Evolutionary conservation across 805 yeast genomes (phyloP), one percentile per base, ranked within the genome.

Genomic region (Saccharomyces jurei): DNA sequence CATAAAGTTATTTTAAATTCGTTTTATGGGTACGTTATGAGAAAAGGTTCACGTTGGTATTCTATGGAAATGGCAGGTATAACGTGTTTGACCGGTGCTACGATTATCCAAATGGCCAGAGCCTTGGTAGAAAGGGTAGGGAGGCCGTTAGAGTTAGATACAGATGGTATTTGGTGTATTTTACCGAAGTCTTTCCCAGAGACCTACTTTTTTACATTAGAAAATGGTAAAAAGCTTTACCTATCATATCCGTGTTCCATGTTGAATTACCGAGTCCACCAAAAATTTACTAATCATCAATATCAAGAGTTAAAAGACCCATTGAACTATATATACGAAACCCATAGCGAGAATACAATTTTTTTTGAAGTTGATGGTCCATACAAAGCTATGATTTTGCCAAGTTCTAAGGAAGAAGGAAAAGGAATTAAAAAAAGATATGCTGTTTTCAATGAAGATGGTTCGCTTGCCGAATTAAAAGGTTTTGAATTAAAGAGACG

Each of bases 61-160:
- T 94, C 99, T 0, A 90, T 94, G 94, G 99, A 94, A 70, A 94
- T 95, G 99, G 99, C 99, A 0, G 99, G 99, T 58, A 94, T 94
- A 21, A 94, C 99, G 0, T 95, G 99, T 78, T 77, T 91, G 50
- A 94, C 99, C 0, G 99, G 99, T 52, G 97, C 99, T 0, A 89
- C 96, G 0, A 94, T 94, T 63, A 94, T 94, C 75, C 98, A 95
- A 71, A 87, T 92, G 94, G 99, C 99, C 0, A 78, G 98, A 58
- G 74, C 86, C 0, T 74, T 94, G 56, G 97, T 94, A 13, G 98
- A 92, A 68, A 76, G 97, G 63, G 74, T 95, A 4, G 99, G 99
- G 1, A 78, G 98, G 62, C 99, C 99, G 0, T 74, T 94, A 56
- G 99, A 94, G 66, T 79, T 94, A 59, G 99, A 94, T 71, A 94